A percentile compares a stretch with the other conserved stretches of the same genome.
Conservation (phyloP, 257 asterid genomes). For the Voacanga thouarsii region DNA sequence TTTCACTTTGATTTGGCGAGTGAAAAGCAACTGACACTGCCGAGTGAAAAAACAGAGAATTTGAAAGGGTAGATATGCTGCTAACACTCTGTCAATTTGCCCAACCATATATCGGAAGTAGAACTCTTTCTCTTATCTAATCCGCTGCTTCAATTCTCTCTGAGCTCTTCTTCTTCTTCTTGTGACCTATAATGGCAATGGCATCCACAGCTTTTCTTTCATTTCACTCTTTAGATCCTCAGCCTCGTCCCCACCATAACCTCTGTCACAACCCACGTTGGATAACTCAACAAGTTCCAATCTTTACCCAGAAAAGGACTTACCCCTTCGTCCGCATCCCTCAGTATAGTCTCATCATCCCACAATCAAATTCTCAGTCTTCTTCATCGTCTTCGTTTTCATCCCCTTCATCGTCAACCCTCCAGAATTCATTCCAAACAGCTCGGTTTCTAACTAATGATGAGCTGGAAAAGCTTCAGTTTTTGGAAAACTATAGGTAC, state of each 20-base stretch:
- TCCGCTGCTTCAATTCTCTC: neutral
- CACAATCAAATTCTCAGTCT: constrained; percentile 53
- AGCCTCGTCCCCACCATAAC: constrained; percentile 26
- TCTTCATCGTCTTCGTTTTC: constrained; percentile 39
- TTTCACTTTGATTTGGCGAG: no score
- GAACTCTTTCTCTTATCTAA: constrained; percentile 9
- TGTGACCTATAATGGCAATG: constrained; percentile 31
- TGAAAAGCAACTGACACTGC: no score
- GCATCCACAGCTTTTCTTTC: constrained; percentile 51
- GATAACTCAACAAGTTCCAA: constrained; percentile 21
- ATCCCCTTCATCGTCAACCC: constrained; percentile 26
- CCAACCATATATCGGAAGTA: neutral
- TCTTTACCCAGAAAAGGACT: constrained; percentile 41
- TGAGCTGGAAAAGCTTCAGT: constrained; percentile 63
- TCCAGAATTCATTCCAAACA: constrained; percentile 42
- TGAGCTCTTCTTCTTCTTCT: neutral
- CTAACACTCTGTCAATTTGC: neutral
- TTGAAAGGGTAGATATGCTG: neutral
- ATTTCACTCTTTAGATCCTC: constrained; percentile 34
- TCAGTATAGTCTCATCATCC: constrained; percentile 31
- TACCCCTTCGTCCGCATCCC: constrained; percentile 45
- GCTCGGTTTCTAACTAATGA: constrained; percentile 56
- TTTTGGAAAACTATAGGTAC: constrained; percentile 54
- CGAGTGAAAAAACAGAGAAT: no score
- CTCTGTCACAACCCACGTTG: constrained; percentile 30